Percentiles rank a stretch among this genome's conserved stretches.
Conservation (phyloP, 2,329 filamentous ascomycete genomes). For the Orbilia oligospora region DNA sequence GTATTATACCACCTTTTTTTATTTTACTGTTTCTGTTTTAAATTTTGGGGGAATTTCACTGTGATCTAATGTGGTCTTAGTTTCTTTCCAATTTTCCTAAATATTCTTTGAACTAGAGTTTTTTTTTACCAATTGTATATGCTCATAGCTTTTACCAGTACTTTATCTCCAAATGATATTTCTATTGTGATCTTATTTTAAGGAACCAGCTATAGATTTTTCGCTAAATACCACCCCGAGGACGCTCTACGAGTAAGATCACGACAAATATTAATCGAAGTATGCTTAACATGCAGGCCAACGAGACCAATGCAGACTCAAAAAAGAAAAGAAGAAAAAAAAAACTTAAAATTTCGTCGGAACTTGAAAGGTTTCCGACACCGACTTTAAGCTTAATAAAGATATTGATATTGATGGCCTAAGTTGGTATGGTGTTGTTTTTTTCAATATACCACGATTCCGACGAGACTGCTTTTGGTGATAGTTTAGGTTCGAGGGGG, state of each 20-base stretch:
- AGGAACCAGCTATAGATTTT: not conserved
- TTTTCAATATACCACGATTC: not conserved
- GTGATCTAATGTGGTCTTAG: not conserved
- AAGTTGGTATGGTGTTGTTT: slow-evolving; percentile 13
- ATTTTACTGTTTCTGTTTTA: too few relatives aligned
- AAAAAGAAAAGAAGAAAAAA: too few relatives aligned
- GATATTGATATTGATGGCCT: slow-evolving; percentile 10
- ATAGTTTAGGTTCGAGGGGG: slow-evolving; percentile 11
- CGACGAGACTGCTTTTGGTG: not conserved
- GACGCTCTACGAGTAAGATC: too few relatives aligned
- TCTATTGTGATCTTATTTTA: not conserved
- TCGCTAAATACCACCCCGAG: too few relatives aligned
- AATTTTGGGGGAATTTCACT: not conserved
- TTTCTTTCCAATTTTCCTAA: not conserved
- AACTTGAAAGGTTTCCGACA: not conserved
- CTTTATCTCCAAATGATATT: slow-evolving; percentile 8
- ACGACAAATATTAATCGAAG: too few relatives aligned
- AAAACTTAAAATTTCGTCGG: not conserved
- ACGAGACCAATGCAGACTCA: too few relatives aligned
- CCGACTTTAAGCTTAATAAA: slow-evolving; percentile 11
- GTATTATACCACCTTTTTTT: slow-evolving; percentile 26
- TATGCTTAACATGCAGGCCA: too few relatives aligned
- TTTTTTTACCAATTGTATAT: slow-evolving; percentile 4
- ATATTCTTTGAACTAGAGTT: slow-evolving; percentile 11
- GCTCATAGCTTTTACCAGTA: slow-evolving; percentile 7